These are phyloP conservation scores for Peronospora destructor DNA, from an alignment of 352 stramenopile genomes.

Conservation along the genomic window DNA sequence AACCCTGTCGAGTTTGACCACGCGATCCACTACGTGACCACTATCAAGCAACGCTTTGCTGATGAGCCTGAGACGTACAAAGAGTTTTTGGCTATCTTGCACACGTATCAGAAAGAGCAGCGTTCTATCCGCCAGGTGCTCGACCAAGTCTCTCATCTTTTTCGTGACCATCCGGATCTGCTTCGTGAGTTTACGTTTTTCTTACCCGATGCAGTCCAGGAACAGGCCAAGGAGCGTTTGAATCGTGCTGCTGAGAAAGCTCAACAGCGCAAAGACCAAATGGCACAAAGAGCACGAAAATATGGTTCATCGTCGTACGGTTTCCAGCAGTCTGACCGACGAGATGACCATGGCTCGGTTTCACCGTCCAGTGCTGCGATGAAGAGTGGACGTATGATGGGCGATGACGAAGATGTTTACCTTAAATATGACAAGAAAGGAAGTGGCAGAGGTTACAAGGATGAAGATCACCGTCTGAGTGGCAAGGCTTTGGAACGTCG, in stretches of 20 bases:
- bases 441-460: conserved; percentile 41
- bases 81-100: conserved; percentile 98
- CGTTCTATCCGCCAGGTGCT: conserved; percentile 95
- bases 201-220: conserved; percentile 96
- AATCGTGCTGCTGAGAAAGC: conserved; percentile 93
- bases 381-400: conserved; percentile 38
- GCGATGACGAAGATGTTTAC: conserved; percentile 39
- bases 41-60: conserved; percentile 98
- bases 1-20: conserved; percentile 98
- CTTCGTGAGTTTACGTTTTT: conserved; percentile 99
- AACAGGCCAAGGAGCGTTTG: conserved; percentile 93
- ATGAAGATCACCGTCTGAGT: conserved; percentile 44
- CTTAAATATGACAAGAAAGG: conserved; percentile 42
- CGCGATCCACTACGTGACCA: conserved; percentile 98
- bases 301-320: conserved; percentile 26
- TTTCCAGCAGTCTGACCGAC: conserved; percentile 35
- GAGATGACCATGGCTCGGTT: conserved; percentile 42
- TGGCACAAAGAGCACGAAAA: conserved; percentile 48
- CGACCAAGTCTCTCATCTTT: conserved; percentile 97
- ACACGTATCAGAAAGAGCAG: conserved; percentile 99
- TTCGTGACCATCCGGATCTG: conserved; percentile 98
- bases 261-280: conserved; percentile 79
- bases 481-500: conserved; percentile 57
- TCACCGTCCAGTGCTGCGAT: conserved; percentile 49
- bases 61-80: conserved; percentile 98